Conservation (phyloP, 441 rosid species). For the Breynia disticha region DNA sequence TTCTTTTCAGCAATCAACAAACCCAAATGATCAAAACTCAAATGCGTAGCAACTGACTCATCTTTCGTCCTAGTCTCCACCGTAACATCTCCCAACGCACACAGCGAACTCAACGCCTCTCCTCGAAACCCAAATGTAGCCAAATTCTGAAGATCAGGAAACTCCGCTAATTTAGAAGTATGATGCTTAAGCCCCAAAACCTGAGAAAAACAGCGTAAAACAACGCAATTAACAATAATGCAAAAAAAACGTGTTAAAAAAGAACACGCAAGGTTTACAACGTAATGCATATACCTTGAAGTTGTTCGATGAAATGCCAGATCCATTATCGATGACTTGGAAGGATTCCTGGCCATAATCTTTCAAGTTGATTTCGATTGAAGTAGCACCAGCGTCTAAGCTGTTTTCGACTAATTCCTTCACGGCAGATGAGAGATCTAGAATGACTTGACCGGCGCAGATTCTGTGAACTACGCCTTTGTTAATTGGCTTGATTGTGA, state of each 20-base stretch:
- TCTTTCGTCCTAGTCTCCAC: slow-evolving; percentile 73
- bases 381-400: slow-evolving; percentile 90
- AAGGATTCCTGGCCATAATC: slow-evolving; percentile 76
- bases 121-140: slow-evolving; percentile 92
- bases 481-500: slow-evolving; percentile 59
- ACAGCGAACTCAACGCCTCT: slow-evolving; percentile 96
- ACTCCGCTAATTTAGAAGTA: slow-evolving; percentile 76
- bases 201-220: slow-evolving; percentile 30
- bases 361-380: slow-evolving; percentile 67
- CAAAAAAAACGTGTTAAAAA: too few species aligned
- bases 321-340: slow-evolving; percentile 93
- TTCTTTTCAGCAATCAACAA: slow-evolving; percentile 54
- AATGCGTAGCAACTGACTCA: slow-evolving; percentile 69
- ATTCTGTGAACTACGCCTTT: slow-evolving; percentile 67
- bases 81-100: slow-evolving; percentile 67
- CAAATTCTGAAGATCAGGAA: slow-evolving; percentile 69
- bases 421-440: slow-evolving; percentile 85
- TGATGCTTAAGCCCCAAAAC: slow-evolving; percentile 88
- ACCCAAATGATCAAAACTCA: slow-evolving; percentile 83
- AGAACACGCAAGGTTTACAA: not conserved
- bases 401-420: slow-evolving; percentile 97
- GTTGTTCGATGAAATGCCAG: slow-evolving; percentile 73
- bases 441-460: slow-evolving; percentile 87
- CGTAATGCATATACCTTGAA: slow-evolving; percentile 44
- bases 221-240: not conserved